phyloP scores from a whole-genome alignment of 2,329 filamentous ascomycete species.

The Fusarium sp. region DNA sequence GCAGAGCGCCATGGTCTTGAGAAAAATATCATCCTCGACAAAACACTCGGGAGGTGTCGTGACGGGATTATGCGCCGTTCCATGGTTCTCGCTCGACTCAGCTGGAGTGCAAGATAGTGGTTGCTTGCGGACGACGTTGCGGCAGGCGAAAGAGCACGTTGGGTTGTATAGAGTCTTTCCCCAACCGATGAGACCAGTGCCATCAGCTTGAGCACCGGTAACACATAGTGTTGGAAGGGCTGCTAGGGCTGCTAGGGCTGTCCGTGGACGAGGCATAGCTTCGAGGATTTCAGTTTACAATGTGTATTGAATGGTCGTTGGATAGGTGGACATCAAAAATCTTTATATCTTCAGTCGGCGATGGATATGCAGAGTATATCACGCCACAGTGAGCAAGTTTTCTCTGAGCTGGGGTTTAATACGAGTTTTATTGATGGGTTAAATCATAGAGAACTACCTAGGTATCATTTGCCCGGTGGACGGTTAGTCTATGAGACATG shows the following conservation, averaged over 20 bases:
- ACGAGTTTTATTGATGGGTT: not conserved
- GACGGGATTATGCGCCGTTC: slow-evolving; percentile 37
- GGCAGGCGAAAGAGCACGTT: slow-evolving; percentile 54
- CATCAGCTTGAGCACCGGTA: no score
- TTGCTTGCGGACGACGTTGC: slow-evolving; percentile 46
- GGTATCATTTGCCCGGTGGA: not conserved
- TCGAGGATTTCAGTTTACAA: no score
- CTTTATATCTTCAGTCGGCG: not conserved
- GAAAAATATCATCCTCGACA: slow-evolving; percentile 48
- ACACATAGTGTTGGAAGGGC: no score
- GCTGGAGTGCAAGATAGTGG: slow-evolving; percentile 50
- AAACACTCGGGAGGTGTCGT: slow-evolving; percentile 19
- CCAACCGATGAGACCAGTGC: not conserved
- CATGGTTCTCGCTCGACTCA: slow-evolving; percentile 36
- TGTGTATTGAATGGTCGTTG: no score
- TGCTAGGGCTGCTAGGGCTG: no score
- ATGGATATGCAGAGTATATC: not conserved
- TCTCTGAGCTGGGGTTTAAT: not conserved
- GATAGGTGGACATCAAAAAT: not conserved
- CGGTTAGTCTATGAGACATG: not conserved
- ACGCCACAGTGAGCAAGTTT: slow-evolving; percentile 11
- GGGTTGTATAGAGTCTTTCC: slow-evolving; percentile 53
- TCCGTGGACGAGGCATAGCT: no score
- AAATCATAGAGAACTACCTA: not conserved
- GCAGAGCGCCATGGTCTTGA: slow-evolving; percentile 51